Base-by-base conservation (phyloP, 257 asterid species). In the Ophiorrhiza pumila region DNA sequence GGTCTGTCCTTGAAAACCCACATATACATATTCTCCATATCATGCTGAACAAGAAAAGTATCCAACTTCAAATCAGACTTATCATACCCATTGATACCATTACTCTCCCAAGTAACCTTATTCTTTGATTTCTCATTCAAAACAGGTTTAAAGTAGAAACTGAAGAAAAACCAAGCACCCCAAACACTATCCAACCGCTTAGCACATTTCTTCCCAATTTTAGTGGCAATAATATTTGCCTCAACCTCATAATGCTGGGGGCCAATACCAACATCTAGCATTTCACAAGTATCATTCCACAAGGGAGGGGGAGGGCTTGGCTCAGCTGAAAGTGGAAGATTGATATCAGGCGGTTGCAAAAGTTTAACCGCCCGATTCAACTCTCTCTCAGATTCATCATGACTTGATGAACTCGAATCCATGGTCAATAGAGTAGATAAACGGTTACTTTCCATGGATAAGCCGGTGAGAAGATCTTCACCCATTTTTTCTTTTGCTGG, bases 81-180 rank as follows among this genome's bases (percentile, higher is more conserved):
- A 34, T 84, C 88, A 64, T 76, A 79, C 17, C 82, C 82, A 74
- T 69, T 50, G 20, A 64, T 68, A 39, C 86, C 84, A 29, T 69
- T 83, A 61, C 77, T 59, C 60, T 76, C 83, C 47, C 80, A 56
- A 35, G 76, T 43, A 42, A 67, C 68, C 71, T 76, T 84, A 37
- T 61, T 66, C 79, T 79, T 84, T 0, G 81, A 84, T 57, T 79
- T 84, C 53, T 84, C 88, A 59, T 74, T 84, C 79, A 84, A 55
- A 59, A 77, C 84, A 0, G 88, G 88, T 60, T 77, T 84, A 50
- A 84, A 84, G 76, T 84, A 84, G 75, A 79, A 84, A 20, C 50
- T 79, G 73, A 84, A 84, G 85, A 84, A 84, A 68, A 84, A 82
- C 88, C 88, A 84, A 57, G 88, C 85, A 11, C 88, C 88, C 88